phyloP scores from a whole-genome alignment of 495 filamentous ascomycete species.

The Penicillium turbatum region DNA sequence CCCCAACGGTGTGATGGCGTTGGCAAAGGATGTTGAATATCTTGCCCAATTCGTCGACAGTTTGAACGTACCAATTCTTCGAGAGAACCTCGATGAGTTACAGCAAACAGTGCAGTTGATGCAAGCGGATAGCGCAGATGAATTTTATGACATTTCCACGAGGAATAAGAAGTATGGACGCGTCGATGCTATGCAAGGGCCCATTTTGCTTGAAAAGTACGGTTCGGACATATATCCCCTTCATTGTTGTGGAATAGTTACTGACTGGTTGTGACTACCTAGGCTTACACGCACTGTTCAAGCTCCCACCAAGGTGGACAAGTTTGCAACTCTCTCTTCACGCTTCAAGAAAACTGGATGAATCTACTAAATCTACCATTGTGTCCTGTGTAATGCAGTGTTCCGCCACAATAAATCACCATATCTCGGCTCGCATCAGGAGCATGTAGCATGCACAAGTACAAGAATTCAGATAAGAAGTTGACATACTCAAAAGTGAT shows the following conservation, averaged over 20 bases:
- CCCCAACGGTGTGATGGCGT: constrained; percentile 72
- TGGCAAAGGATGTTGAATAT: constrained; percentile 78
- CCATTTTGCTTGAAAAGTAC: constrained; percentile 83
- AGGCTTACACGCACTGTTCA: constrained; percentile 63
- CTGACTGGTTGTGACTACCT: constrained; percentile 32
- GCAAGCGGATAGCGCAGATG: constrained; percentile 81
- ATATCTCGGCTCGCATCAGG: too few species aligned
- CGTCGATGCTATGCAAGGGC: constrained; percentile 86
- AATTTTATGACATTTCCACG: constrained; percentile 85
- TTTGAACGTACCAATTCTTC: constrained; percentile 73
- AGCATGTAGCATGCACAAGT: too few species aligned
- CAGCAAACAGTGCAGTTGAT: constrained; percentile 87
- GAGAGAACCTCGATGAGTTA: constrained; percentile 84
- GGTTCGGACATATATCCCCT: constrained; percentile 10
- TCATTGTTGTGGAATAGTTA: constrained; percentile 3
- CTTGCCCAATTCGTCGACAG: constrained; percentile 79
- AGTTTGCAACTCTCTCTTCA: constrained; percentile 63
- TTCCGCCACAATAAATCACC: background rate
- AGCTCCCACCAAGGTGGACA: constrained; percentile 54
- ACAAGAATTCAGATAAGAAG: too few species aligned
- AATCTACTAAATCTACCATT: background rate
- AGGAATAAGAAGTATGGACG: constrained; percentile 88
- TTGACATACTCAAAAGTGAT: too few species aligned
- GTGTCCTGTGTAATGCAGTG: background rate
- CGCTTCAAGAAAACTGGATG: constrained; percentile 60